Conservation (phyloP, 1,139 yeast species). For the Arxiozyma telluris region DNA sequence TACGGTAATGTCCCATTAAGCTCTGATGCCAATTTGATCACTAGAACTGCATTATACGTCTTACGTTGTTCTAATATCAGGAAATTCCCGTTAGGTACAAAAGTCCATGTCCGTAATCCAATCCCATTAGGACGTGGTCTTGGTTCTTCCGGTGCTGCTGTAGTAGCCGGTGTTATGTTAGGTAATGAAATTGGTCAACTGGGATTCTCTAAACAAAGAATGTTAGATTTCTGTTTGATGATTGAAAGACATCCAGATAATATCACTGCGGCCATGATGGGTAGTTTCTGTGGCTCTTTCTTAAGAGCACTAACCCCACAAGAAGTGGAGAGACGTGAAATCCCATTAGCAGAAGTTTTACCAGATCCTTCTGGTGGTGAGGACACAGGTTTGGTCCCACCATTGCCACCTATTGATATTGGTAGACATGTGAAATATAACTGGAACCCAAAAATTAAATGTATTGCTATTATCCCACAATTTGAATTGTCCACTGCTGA, state of each 20-base stretch:
- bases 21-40: conserved; percentile 73
- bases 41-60: conserved; percentile 87
- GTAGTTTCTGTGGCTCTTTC: conserved; percentile 95
- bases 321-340: conserved; percentile 65
- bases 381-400: conserved; percentile 59
- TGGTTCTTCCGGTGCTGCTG: conserved; percentile 98
- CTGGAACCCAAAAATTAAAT: conserved; percentile 75
- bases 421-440: conserved; percentile 84
- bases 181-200: conserved; percentile 79
- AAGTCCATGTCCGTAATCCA: conserved; percentile 72
- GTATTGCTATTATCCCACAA: conserved; percentile 85
- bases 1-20: conserved; percentile 67
- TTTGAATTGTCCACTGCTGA: conserved; percentile 91
- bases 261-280: conserved; percentile 98
- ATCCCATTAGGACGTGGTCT: conserved; percentile 94
- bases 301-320: conserved; percentile 66
- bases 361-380: conserved; percentile 68
- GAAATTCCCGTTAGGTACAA: conserved; percentile 78
- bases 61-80: conserved; percentile 70
- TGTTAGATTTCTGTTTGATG: conserved; percentile 91
- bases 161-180: conserved; percentile 90
- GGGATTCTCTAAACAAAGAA: conserved; percentile 62
- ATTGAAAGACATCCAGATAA: conserved; percentile 98
- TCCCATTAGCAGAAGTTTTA: conserved; percentile 75
- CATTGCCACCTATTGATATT: conserved; percentile 74